Base-by-base conservation (phyloP, 2,329 filamentous ascomycete species). In the Myriangium duriaei region DNA sequence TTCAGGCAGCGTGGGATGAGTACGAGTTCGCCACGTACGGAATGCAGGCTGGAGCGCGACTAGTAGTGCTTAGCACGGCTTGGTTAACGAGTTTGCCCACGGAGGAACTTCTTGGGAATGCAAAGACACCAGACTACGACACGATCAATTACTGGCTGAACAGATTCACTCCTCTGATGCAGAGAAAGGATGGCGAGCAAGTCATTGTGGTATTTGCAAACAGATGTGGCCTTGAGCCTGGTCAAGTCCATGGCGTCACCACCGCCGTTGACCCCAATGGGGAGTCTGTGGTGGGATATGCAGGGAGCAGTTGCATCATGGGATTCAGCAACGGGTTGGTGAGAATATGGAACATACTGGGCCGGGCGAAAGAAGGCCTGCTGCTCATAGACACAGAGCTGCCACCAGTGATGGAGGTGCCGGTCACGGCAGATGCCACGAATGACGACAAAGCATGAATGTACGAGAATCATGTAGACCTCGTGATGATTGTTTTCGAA, bases 101-200 rank as follows among this genome's bases (percentile, higher is more conserved):
- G 65, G 43, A 68, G 64, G 49, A 65, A 57, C 1, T 63, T 49
- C 12, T 41, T 42, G 5, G 75, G 63, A 51, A 73, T 50, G 42
- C 64, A 47, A 17, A 61, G 45, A 45, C 72, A 34, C 79, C 81
- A 0, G 81, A 87, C 46, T 68, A 81, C 59, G 74, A 82, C 15
- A 85, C 81, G 0, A 53, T 88, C 6, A 71, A 72, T 0, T 88
- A 88, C 49, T 88, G 82, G 83, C 63, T 84, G 0, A 69, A 73
- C 12, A 69, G 83, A 0, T 64, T 88, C 3, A 75, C 80, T 39
- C 82, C 82, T 0, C 48, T 68, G 29, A 51, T 66, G 1, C 58
- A 61, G 24, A 49, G 44, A 5, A 48, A 44, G 34, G 37, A 39
- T 0, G 49, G 64, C 0, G 67, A 72, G 0, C 78, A 83, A 40